phyloP scores from a whole-genome alignment of 768 basidiomycete genomes.

The Dictyophora rubrovolvata region DNA sequence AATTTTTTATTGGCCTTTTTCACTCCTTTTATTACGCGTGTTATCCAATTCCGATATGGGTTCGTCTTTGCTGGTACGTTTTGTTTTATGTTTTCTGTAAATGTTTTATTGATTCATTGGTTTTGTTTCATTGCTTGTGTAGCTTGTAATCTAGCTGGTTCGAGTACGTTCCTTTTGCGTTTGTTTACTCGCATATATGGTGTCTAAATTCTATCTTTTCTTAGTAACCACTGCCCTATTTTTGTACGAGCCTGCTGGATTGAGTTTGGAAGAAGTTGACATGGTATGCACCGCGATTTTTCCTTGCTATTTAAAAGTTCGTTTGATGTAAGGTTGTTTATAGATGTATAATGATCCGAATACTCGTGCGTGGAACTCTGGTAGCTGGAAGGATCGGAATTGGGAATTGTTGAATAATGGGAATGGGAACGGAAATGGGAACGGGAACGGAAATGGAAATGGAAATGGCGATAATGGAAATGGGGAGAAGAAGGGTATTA shows the following conservation, averaged over 20 bases:
- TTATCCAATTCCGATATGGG: constrained; percentile 54
- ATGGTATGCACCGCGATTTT: constrained; percentile 24
- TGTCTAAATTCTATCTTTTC: constrained; percentile 19
- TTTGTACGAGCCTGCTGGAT: constrained; percentile 62
- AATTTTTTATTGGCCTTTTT: constrained; percentile 69
- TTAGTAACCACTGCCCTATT: constrained; percentile 58
- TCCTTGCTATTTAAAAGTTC: too few species aligned
- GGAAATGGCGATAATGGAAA: not conserved
- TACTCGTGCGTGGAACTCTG: constrained; percentile 59
- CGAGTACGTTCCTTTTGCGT: not conserved
- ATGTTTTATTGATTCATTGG: not conserved
- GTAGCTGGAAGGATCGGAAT: constrained; percentile 30
- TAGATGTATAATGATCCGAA: constrained; percentile 56
- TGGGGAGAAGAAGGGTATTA: not conserved
- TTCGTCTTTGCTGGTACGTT: constrained; percentile 55
- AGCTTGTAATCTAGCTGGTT: constrained; percentile 42
- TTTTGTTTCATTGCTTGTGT: not conserved
- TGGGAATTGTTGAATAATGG: not conserved
- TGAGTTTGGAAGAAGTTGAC: constrained; percentile 59
- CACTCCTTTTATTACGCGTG: constrained; percentile 57
- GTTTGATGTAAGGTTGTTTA: not conserved
- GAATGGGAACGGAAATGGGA: not conserved
- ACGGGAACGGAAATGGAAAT: not conserved
- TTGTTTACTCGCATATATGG: constrained; percentile 9
- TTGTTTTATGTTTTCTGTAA: not conserved